Evolutionary conservation across 805 yeast genomes (phyloP).

Genomic region (Metschnikowia rubicola): DNA sequence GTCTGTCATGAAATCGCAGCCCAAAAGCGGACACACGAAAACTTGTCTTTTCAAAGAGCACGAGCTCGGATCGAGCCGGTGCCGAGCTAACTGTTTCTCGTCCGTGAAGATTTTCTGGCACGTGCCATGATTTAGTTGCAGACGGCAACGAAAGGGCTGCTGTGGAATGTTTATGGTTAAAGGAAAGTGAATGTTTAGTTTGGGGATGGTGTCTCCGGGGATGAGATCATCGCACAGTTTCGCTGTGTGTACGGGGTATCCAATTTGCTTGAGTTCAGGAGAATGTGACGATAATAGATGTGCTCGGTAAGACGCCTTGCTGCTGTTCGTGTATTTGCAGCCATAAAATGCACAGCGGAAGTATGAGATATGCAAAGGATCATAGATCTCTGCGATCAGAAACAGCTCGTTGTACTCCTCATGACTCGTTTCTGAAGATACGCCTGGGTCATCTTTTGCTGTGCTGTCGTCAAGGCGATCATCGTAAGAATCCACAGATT

Average conservation of each 20-base stretch:
- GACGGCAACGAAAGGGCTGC: slow-evolving; percentile 7
- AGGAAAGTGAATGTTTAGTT: slow-evolving; percentile 17
- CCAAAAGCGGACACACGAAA: slow-evolving; percentile 36
- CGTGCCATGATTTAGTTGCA: background rate
- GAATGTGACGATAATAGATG: slow-evolving; percentile 13
- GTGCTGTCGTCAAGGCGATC: too few species aligned
- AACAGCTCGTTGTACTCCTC: slow-evolving; percentile 6
- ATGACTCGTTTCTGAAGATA: background rate
- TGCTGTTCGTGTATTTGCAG: slow-evolving; percentile 7
- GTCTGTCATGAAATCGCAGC: slow-evolving; percentile 39
- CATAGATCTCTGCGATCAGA: slow-evolving; percentile 8
- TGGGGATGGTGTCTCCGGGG: slow-evolving; percentile 13
- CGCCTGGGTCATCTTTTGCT: too few species aligned
- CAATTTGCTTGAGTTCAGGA: slow-evolving; percentile 12
- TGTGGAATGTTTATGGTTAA: slow-evolving; percentile 5
- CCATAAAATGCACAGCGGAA: slow-evolving; percentile 15
- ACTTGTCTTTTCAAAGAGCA: slow-evolving; percentile 34
- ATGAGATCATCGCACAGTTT: background rate
- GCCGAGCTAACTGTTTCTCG: slow-evolving; percentile 22
- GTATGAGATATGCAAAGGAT: background rate
- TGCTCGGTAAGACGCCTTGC: slow-evolving; percentile 9
- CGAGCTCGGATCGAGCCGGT: slow-evolving; percentile 11
- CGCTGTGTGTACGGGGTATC: slow-evolving; percentile 13
- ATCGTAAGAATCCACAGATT: too few species aligned
- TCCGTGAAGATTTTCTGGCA: slow-evolving; percentile 13